Conservation (phyloP, 805 yeast species). For the Candida nonsorbophila region DNA sequence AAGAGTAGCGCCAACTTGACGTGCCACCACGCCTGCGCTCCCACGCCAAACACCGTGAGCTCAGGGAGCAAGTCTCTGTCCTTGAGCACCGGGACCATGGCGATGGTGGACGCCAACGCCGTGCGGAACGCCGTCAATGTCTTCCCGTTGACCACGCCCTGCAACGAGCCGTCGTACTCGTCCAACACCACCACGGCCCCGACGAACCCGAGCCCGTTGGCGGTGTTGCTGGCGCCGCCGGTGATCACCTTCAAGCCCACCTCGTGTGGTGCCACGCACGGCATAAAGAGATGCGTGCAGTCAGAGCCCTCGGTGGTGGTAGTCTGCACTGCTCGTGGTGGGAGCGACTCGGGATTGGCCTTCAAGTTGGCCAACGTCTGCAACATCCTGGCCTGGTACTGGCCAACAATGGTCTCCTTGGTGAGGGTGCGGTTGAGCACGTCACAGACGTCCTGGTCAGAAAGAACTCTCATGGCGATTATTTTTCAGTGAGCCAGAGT, state of each 20-base stretch:
- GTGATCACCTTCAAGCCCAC: constrained; percentile 60
- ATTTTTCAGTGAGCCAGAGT: too few species aligned
- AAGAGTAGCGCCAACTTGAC: constrained; percentile 35
- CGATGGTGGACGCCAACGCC: constrained; percentile 51
- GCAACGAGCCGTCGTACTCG: constrained; percentile 43
- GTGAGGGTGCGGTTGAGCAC: constrained; percentile 1
- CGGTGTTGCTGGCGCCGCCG: constrained; percentile 39
- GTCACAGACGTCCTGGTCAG: constrained; percentile 2
- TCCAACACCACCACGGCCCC: constrained; percentile 52
- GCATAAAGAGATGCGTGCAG: constrained; percentile 58
- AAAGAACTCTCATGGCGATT: constrained; percentile 7
- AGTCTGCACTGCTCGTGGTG: constrained; percentile 47
- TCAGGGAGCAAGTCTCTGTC: constrained; percentile 22
- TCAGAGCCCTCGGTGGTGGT: constrained; percentile 28
- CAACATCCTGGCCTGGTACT: constrained; percentile 5
- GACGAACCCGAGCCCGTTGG: constrained; percentile 45
- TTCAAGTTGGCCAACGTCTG: not conserved
- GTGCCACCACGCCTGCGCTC: constrained; percentile 66
- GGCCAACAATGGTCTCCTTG: constrained; percentile 2
- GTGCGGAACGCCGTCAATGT: constrained; percentile 64
- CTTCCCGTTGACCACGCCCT: constrained; percentile 53
- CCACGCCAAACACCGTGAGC: constrained; percentile 51
- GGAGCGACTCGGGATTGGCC: constrained; percentile 31
- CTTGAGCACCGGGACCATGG: constrained; percentile 29
- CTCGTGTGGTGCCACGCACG: constrained; percentile 46